Evolutionary conservation across 371 early-diverging fungal genomes (phyloP), one percentile per base, ranked within the genome.

Genomic region (Massospora cicadina): DNA sequence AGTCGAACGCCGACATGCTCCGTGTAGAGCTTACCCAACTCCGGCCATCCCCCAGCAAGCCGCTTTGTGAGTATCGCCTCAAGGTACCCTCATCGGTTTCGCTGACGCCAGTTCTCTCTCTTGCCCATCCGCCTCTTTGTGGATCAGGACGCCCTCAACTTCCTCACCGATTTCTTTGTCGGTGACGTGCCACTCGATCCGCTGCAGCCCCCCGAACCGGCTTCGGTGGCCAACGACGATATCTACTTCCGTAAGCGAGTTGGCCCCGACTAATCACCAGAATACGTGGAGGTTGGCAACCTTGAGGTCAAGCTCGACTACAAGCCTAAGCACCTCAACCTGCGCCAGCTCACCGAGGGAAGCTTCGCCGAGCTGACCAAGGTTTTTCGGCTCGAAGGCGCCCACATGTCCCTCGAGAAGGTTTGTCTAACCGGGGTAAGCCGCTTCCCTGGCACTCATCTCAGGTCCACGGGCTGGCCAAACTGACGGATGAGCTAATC

Each of bases 61-160:
- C 75, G 13, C 73, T 75, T 0, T 76, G 80, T 59, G 89, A 88
- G 67, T 75, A 77, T 53, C 67, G 86, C 25, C 63, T 88, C 57
- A 84, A 80, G 70, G 77, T 82, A 33, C 12, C 65, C 12, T 30
- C 2, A 54, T 29, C 3, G 17, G 5, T 30, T 30, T 55, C 31
- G 54, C 53, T 29, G 26, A 54, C 54, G 26, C 30, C 30, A 80
- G 77, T 70, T 83, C 1, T 75, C 74, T 55, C 59, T 91, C 25
- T 72, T 88, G 30, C 98, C 98, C 0, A 61, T 95, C 33, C 80
- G 92, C 30, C 77, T 93, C 63, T 87, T 89, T 68, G 78, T 97
- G 7, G 96, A 96, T 71, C 97, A 96, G 69, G 97, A 97, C 68
- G 90, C 97, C 0, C 73, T 97, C 27, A 78, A 77, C 1, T 93